phyloP scores from a whole-genome alignment of 202 grass and related monocot genomes.

The Carex sylvatica region DNA sequence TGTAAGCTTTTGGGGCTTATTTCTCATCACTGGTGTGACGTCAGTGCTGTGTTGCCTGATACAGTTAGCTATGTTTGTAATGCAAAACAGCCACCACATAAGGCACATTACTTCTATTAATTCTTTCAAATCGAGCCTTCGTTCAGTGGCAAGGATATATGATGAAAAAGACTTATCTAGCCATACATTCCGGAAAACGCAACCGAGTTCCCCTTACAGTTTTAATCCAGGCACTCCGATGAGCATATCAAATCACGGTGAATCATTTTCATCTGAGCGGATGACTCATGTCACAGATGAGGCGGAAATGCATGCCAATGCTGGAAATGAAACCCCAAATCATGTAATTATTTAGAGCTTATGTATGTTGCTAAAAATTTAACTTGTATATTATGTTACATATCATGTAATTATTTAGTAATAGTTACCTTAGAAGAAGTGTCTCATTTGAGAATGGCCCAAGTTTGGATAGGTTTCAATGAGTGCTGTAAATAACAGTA shows the following conservation, averaged over 20 bases:
- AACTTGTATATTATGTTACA: too few species aligned
- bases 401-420: too few species aligned
- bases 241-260: neutral
- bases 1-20: conserved; percentile 68
- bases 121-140: conserved; percentile 27
- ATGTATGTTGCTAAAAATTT: neutral
- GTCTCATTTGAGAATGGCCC: too few species aligned
- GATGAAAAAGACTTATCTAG: conserved; percentile 48
- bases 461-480: too few species aligned
- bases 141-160: conserved; percentile 29
- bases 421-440: too few species aligned
- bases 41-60: conserved; percentile 40
- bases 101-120: neutral
- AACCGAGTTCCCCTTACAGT: neutral
- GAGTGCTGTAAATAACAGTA: too few species aligned
- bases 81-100: neutral
- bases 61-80: conserved; percentile 38
- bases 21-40: conserved; percentile 62
- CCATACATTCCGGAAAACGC: conserved; percentile 44
- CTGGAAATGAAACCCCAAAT: neutral
- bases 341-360: neutral
- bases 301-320: neutral
- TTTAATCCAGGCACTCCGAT: neutral
- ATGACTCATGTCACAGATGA: neutral
- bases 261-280: neutral